Base-by-base conservation (phyloP, 257 asterid genomes). In the Lantana camara region DNA sequence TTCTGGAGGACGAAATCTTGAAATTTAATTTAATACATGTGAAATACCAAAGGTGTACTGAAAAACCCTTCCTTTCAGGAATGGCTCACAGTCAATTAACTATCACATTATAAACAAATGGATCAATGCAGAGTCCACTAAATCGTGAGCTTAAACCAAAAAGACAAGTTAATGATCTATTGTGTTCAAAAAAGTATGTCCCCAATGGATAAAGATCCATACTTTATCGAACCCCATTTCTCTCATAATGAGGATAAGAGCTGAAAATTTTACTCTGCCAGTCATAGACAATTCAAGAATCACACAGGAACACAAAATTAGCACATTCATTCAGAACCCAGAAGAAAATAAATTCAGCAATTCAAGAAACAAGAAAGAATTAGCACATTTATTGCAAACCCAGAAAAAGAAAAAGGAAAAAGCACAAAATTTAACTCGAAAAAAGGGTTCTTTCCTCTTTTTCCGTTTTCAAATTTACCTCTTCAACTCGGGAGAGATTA, bases 401-500 rank as follows among this genome's bases (percentile, higher is more conserved):
- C 51, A 5, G 35, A 30, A 30, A 38, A 29, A 55, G 5, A 16
- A 37, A 23, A 4, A n/a, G 13, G 21, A 1, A n/a, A 60, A 50
- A 63, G 24, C 19, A 20, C 40, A 15, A 30, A 22, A 35, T 49
- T 20, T 2, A 57, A 70, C 54, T 11, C 23, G 15, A 21, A 30
- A 15, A 66, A 15, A 66, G 14, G 57, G 74, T 22, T 59, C 22
- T 11, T 53, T 21, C 0, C 15, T 38, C 24, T 11, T 16, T 15
- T 10, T 11, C 7, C 4, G 12, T 40, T 21, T 42, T 5, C 1
- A 17, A 0, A 50, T 16, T 54, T 62, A 87, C 97, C 96, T 90
- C 95, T 81, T 90, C 97, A 80, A 90, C 79, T 29, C 90, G 90
- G 59, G 87, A 64, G 68, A 90, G 97, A 77, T 77, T 80, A 40